Base-by-base conservation (phyloP, 139 green algal species). In the Picochlorum sp. region DNA sequence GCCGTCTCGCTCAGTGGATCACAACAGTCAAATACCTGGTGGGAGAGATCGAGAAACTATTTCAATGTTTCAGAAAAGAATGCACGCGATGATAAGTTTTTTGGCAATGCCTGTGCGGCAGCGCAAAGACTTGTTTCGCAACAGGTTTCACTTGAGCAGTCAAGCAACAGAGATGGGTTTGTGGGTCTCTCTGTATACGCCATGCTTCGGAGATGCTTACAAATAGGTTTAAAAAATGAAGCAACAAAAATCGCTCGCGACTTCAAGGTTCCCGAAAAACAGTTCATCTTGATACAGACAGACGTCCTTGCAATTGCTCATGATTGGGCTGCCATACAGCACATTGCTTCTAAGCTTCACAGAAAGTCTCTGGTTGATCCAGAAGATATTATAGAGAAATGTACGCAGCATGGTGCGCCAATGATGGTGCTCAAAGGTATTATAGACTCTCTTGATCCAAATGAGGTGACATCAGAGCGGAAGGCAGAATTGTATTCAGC, bases 221-320 rank as follows among this genome's bases (percentile, higher is more conserved):
- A 45, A n/a, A 54, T 74, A 24, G 60, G 67, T 6, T 55, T 74
- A 5, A 59, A 40, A n/a, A 59, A 69, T 5, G 37, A 61, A 5
- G 67, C 67, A 2, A 4, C 31, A 16, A 55, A 56, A 28, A 33
- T 74, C 13, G 59, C 26, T 6, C 61, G 37, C 2, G 67, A 74
- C 5, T 69, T 69, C 53, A 68, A 74, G 43, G 61, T 55, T 18
- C 57, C 64, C 6, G 64, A 71, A 14, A 59, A 57, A 22, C 64
- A 71, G 41, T 40, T 52, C 8, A 10, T 33, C 33, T 35, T 74
- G 60, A 41, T 74, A 2, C 22, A 30, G 3, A 45, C 62, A 18
- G 28, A 44, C 13, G 33, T 30, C 14, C 25, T 47, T 41, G 61
- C 60, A 2, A 36, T 25, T 6, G 26, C 33, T 33, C 61, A 69